Percentiles rank a stretch among this genome's conserved stretches.
Evolutionary conservation across 2,329 filamentous ascomycete genomes (phyloP).

Genomic region (Raffaelea albimanens): DNA sequence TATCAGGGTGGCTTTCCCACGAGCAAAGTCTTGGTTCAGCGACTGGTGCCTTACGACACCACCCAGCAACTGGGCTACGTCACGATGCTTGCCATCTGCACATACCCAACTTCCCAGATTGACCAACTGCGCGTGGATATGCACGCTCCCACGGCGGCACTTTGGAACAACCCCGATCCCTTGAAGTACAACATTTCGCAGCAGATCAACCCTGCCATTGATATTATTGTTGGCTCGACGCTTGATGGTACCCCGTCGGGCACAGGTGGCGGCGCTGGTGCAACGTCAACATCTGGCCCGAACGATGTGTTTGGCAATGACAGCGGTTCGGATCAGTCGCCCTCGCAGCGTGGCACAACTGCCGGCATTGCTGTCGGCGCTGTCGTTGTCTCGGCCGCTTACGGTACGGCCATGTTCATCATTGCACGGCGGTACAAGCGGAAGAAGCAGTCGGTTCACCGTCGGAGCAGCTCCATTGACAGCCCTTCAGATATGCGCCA

Average conservation of each 20-base stretch:
- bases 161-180: slow-evolving; percentile 62
- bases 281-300: slow-evolving; percentile 16
- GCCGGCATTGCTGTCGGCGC: slow-evolving; percentile 68
- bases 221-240: slow-evolving; percentile 42
- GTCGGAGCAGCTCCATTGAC: slow-evolving; percentile 66
- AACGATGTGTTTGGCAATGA: slow-evolving; percentile 26
- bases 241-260: slow-evolving; percentile 29
- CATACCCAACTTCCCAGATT: slow-evolving; percentile 61
- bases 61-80: slow-evolving; percentile 61
- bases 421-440: slow-evolving; percentile 84
- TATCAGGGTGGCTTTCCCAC: slow-evolving; percentile 49
- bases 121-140: slow-evolving; percentile 60
- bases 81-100: slow-evolving; percentile 64
- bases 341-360: slow-evolving; percentile 53
- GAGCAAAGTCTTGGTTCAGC: slow-evolving; percentile 53
- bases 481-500: slow-evolving; percentile 50
- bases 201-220: slow-evolving; percentile 78
- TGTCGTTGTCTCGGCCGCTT: slow-evolving; percentile 70
- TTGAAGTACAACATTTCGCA: slow-evolving; percentile 65
- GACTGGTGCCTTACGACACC: slow-evolving; percentile 70
- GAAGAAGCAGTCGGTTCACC: slow-evolving; percentile 68
- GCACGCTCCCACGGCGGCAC: slow-evolving; percentile 56
- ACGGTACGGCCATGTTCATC: slow-evolving; percentile 90
- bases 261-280: slow-evolving; percentile 25
- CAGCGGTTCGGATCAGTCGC: slow-evolving; percentile 36